Base-by-base conservation (phyloP, 345 rosid species). In the Corchorus olitorius region DNA sequence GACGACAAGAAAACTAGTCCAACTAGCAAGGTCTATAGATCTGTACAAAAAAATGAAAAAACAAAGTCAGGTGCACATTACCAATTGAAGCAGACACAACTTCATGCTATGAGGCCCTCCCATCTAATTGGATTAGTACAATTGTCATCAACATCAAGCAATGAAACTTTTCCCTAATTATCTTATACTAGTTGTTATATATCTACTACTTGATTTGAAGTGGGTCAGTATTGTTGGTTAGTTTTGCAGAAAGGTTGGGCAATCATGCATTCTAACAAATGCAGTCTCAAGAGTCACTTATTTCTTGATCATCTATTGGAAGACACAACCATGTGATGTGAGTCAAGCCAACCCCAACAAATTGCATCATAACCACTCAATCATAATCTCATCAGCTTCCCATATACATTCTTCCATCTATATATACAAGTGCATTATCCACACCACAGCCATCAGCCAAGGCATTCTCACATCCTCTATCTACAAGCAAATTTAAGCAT, bases 261-360 rank as follows among this genome's bases (percentile, higher is more conserved):
- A 46, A 6, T 1, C 20, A 6, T 46, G 55, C 54, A 67, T 67
- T 46, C 55, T 46, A 46, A 46, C 39, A 20, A 19, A 46, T 6
- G 27, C 7, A 49, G 43, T 27, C 59, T 50, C 73, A 60, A 20
- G 1, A 6, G 65, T 16, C 37, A 13, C 41, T 4, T 58, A 61
- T 33, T 46, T 46, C 68, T 58, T 72, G 73, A 65, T 67, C 41
- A 60, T 70, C 45, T 70, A 54, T 76, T 79, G 75, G 68, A 68
- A 77, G 78, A 75, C 83, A 82, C 2, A 66, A 8, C 70, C 87
- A 79, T 84, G 81, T 77, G 87, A 77, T 70, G n/a, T 53, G 72
- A n/a, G n/a, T n/a, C n/a, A n/a, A n/a, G 67, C 27, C 76, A 76
- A 60, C 73, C 69, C 43, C 67, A 35, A 67, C 59, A 59, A 27